Evolutionary conservation across 345 rosid species (phyloP).

Genomic region (Anastatica hierochuntica): DNA sequence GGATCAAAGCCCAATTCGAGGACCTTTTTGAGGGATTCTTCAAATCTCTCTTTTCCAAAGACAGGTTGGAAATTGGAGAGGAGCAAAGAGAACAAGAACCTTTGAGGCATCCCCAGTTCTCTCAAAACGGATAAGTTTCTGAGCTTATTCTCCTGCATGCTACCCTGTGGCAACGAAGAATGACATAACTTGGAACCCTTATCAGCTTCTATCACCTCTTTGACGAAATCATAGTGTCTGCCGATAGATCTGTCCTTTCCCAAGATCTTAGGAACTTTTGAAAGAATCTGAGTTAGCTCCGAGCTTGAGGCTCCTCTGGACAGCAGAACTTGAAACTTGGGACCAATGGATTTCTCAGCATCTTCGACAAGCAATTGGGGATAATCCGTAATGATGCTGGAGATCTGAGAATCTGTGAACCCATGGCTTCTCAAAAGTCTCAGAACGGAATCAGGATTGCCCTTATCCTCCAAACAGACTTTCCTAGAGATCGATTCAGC

Average conservation of each 20-base stretch:
- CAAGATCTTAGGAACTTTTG: conserved; percentile 10
- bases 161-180: not conserved
- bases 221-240: conserved; percentile 1
- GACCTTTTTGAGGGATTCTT: not conserved
- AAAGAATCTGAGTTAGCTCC: not conserved
- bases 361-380: conserved; percentile 10
- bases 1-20: conserved; percentile 2
- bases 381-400: not conserved
- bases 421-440: too few species aligned
- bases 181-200: not conserved
- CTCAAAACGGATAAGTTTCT: conserved; percentile 9
- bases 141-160: not conserved
- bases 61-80: not conserved
- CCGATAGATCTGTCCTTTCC: not conserved
- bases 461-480: too few species aligned
- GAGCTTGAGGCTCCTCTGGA: conserved; percentile 12
- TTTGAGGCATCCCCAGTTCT: conserved; percentile 18
- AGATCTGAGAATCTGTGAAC: too few species aligned
- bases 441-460: too few species aligned
- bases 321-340: conserved; percentile 9
- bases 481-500: too few species aligned
- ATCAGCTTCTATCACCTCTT: not conserved
- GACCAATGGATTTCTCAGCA: conserved; percentile 15
- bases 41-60: not conserved
- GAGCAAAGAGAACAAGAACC: not conserved